Conservation (phyloP, 2,329 filamentous ascomycete genomes). For the Alternaria conjuncta region DNA sequence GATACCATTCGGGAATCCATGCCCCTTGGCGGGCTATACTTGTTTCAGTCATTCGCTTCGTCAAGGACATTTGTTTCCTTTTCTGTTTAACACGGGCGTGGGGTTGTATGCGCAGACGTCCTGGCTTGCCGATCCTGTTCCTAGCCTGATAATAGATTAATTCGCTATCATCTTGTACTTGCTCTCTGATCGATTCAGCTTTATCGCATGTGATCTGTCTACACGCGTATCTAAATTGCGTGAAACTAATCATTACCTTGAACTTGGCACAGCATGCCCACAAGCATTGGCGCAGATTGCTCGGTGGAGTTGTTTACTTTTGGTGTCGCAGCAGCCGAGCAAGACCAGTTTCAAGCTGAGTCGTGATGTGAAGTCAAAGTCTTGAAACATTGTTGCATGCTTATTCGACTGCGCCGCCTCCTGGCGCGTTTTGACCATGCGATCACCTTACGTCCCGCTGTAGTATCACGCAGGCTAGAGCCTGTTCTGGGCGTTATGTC, state of each 20-base stretch:
- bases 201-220: background rate
- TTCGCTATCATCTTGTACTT: background rate
- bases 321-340: background rate
- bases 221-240: background rate
- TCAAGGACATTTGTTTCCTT: background rate
- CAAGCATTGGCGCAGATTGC: background rate
- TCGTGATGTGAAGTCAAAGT: background rate
- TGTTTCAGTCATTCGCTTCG: constrained; percentile 27
- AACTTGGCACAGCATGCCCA: background rate
- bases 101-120: constrained; percentile 5
- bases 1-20: constrained; percentile 36
- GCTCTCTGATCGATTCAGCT: background rate
- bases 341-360: background rate
- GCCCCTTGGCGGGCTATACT: constrained; percentile 26
- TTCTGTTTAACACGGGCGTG: constrained; percentile 1
- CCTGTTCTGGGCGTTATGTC: background rate
- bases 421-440: background rate
- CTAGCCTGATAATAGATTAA: constrained; percentile 2
- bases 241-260: background rate
- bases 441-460: background rate
- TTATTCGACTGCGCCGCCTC: background rate
- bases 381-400: background rate
- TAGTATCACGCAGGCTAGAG: background rate
- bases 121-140: constrained; percentile 11
- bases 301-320: background rate